These are phyloP conservation scores for Acacia acuminata DNA, from an alignment of 306 rosid genomes.

Conservation along the genomic window DNA sequence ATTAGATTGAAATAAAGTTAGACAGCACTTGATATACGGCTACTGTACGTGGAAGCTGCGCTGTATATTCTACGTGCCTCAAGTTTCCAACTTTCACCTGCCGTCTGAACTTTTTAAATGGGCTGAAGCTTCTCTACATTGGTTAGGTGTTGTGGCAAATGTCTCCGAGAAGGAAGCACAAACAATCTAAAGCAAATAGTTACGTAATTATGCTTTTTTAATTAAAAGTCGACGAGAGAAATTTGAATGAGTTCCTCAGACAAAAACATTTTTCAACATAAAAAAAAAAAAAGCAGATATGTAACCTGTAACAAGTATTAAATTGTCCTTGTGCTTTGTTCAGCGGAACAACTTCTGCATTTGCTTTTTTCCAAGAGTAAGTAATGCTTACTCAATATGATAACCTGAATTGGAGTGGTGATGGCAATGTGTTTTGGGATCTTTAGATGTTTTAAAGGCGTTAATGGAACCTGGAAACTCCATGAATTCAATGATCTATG, in stretches of 20 bases:
- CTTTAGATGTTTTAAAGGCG: conserved; percentile 6
- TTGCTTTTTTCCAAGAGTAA: neutral
- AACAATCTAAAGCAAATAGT: neutral
- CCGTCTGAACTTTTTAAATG: neutral
- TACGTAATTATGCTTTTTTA: neutral
- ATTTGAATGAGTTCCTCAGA: neutral
- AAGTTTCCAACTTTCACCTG: neutral
- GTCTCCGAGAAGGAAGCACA: neutral
- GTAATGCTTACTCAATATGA: neutral
- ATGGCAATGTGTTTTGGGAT: neutral
- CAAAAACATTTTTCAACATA: neutral
- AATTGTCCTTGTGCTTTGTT: too few species aligned
- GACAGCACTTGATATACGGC: neutral
- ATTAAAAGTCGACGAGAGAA: neutral
- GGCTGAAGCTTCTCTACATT: neutral
- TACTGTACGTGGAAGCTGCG: neutral
- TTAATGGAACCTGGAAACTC: conserved; percentile 12
- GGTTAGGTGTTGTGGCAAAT: neutral
- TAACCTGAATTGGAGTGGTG: neutral
- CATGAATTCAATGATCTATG: neutral
- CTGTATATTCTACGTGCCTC: neutral
- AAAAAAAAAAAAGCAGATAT: neutral
- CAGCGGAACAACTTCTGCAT: neutral
- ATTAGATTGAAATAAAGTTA: neutral
- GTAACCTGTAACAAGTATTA: neutral